Conservation (phyloP, 805 yeast genomes). For the Tetrapisispora taiwanensis region DNA sequence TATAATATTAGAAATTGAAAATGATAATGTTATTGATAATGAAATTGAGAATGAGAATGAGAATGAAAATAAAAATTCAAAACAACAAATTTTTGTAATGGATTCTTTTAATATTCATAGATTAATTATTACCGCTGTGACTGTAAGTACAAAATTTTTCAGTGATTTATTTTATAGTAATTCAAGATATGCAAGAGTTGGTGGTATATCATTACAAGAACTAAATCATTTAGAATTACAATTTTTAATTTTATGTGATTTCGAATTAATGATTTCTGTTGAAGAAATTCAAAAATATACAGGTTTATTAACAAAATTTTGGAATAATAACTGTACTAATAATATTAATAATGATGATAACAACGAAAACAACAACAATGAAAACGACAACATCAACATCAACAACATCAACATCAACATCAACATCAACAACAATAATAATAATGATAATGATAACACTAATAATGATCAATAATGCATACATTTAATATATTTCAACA, state of each 20-base stretch:
- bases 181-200: slow-evolving; percentile 88
- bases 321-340: slow-evolving; percentile 35
- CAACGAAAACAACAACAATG: slow-evolving; percentile 1
- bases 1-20: not conserved
- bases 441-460: not conserved
- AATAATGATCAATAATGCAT: not conserved
- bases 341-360: not conserved
- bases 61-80: too few relatives aligned
- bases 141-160: slow-evolving; percentile 91
- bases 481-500: not conserved
- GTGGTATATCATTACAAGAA: slow-evolving; percentile 89
- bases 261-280: slow-evolving; percentile 73
- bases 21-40: not conserved
- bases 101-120: slow-evolving; percentile 94
- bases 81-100: slow-evolving; percentile 75
- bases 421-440: too few relatives aligned
- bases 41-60: slow-evolving; percentile 1
- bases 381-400: not conserved
- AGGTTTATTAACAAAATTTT: slow-evolving; percentile 71
- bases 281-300: slow-evolving; percentile 90
- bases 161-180: slow-evolving; percentile 92
- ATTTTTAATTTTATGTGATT: slow-evolving; percentile 74
- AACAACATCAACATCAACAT: not conserved
- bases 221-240: slow-evolving; percentile 87
- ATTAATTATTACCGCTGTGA: slow-evolving; percentile 84